These are phyloP conservation scores for Pharnaceum exiguum DNA, from an alignment of 148 eudicot genomes.

Conservation along the genomic window DNA sequence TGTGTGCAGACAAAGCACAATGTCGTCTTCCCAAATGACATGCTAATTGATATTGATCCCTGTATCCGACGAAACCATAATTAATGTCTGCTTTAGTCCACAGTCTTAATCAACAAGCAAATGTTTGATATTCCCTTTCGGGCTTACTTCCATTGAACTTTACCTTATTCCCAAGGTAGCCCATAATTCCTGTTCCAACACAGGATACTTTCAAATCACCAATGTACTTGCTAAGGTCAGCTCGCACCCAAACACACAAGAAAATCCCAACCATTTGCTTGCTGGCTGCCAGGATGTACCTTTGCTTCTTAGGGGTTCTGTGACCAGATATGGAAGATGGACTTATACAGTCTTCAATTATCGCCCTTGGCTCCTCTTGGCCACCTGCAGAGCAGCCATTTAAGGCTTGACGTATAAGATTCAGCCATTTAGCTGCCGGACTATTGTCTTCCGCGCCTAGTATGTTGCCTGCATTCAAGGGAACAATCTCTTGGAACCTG, in stretches of 20 bases:
- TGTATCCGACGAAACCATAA: conserved; percentile 20
- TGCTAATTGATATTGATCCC: conserved; percentile 73
- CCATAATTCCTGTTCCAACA: conserved; percentile 57
- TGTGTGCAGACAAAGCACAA: conserved; percentile 75
- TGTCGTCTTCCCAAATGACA: conserved; percentile 52
- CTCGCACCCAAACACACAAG: conserved; percentile 46
- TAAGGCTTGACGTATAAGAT: conserved; percentile 49
- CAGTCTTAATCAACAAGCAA: conserved; percentile 25
- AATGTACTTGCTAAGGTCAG: conserved; percentile 43
- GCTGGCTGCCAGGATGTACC: conserved; percentile 42
- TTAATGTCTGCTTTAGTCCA: background rate
- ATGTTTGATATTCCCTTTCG: no score
- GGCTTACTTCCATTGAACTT: background rate
- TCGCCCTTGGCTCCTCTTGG: conserved; percentile 30
- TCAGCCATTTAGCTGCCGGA: conserved; percentile 65
- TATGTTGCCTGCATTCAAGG: conserved; percentile 75
- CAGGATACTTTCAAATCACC: conserved; percentile 45
- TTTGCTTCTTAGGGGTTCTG: conserved; percentile 16
- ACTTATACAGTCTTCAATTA: conserved; percentile 47
- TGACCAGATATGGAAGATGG: conserved; percentile 19
- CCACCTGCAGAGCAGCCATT: conserved; percentile 41
- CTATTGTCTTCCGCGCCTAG: conserved; percentile 67
- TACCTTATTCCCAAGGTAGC: conserved; percentile 58
- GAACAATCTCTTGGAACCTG: conserved; percentile 80
- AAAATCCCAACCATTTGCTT: conserved; percentile 71